phyloP scores from a whole-genome alignment of 352 stramenopile genomes.

The Phytophthora pluvialis region DNA sequence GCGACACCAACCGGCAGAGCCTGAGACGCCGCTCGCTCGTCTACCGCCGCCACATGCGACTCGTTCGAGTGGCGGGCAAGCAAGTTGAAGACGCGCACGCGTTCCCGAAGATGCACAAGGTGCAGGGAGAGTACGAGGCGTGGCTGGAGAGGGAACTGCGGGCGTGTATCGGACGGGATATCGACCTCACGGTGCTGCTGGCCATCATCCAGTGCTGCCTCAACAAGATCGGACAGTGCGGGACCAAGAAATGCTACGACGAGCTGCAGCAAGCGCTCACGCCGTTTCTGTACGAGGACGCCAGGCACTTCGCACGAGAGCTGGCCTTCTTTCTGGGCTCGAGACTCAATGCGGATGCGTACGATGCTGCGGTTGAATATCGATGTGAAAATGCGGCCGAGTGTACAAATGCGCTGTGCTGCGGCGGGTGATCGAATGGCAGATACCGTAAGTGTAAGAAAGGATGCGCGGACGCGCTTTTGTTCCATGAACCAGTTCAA shows the following conservation, averaged over 20 bases:
- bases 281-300: slow-evolving; percentile 74
- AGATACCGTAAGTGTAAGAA: slow-evolving; percentile 22
- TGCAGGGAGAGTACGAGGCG: slow-evolving; percentile 56
- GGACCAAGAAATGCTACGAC: slow-evolving; percentile 42
- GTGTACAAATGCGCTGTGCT: slow-evolving; percentile 54
- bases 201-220: slow-evolving; percentile 68
- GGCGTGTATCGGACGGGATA: slow-evolving; percentile 69
- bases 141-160: slow-evolving; percentile 72
- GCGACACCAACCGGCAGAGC: slow-evolving; percentile 15
- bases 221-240: slow-evolving; percentile 53
- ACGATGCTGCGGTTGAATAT: slow-evolving; percentile 72
- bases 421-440: slow-evolving; percentile 15
- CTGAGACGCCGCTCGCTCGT: slow-evolving; percentile 58
- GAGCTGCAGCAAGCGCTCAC: slow-evolving; percentile 56
- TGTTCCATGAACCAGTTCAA: slow-evolving; percentile 27
- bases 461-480: slow-evolving; percentile 15
- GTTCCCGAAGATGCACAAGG: slow-evolving; percentile 54
- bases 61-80: slow-evolving; percentile 55
- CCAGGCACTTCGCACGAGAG: slow-evolving; percentile 63
- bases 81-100: slow-evolving; percentile 21
- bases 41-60: slow-evolving; percentile 56
- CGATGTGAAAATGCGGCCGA: slow-evolving; percentile 50
- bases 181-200: slow-evolving; percentile 75
- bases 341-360: slow-evolving; percentile 69
- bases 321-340: slow-evolving; percentile 70